A percentile compares a stretch with the other conserved stretches of the same genome.
These are phyloP conservation scores for Cercospora zeae-maydis DNA, from an alignment of 2,329 filamentous ascomycete species.

Conservation along the genomic window DNA sequence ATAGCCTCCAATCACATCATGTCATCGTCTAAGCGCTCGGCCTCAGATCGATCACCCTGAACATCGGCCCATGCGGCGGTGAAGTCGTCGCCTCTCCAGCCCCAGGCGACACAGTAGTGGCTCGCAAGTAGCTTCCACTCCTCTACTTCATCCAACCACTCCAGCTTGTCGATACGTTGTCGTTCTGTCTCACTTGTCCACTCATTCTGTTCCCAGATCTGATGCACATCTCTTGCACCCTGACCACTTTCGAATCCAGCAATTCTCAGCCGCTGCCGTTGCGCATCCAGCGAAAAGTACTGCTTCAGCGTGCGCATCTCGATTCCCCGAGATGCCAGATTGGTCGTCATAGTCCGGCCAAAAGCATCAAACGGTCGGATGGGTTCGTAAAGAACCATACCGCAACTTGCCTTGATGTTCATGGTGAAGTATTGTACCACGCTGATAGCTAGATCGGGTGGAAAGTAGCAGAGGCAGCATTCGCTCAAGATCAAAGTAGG, in stretches of 20 bases:
- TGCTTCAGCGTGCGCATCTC: slow-evolving; percentile 74
- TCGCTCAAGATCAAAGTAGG: slow-evolving; percentile 89
- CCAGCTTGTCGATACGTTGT: slow-evolving; percentile 70
- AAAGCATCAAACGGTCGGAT: slow-evolving; percentile 81
- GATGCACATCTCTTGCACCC: slow-evolving; percentile 58
- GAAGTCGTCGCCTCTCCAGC: slow-evolving; percentile 56
- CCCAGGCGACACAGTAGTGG: slow-evolving; percentile 91
- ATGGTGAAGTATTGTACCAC: slow-evolving; percentile 41
- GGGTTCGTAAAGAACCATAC: slow-evolving; percentile 81
- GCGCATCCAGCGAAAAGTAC: slow-evolving; percentile 66
- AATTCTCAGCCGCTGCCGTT: slow-evolving; percentile 62
- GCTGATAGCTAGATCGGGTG: slow-evolving; percentile 57
- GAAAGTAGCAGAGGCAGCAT: slow-evolving; percentile 90
- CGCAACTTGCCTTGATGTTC: slow-evolving; percentile 46
- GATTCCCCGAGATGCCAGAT: slow-evolving; percentile 78
- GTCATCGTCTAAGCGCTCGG: slow-evolving; percentile 23
- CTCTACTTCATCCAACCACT: slow-evolving; percentile 92
- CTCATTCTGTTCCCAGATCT: slow-evolving; percentile 62
- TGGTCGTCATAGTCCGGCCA: slow-evolving; percentile 86
- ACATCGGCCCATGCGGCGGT: slow-evolving; percentile 26
- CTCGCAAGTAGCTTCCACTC: slow-evolving; percentile 83
- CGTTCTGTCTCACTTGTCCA: slow-evolving; percentile 73
- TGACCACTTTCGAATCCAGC: slow-evolving; percentile 62
- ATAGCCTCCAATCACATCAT: slow-evolving; percentile 1
- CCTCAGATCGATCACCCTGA: slow-evolving; percentile 20